Evolutionary conservation across 2,329 filamentous ascomycete species (phyloP).

Genomic region (Aspergillus sp.): DNA sequence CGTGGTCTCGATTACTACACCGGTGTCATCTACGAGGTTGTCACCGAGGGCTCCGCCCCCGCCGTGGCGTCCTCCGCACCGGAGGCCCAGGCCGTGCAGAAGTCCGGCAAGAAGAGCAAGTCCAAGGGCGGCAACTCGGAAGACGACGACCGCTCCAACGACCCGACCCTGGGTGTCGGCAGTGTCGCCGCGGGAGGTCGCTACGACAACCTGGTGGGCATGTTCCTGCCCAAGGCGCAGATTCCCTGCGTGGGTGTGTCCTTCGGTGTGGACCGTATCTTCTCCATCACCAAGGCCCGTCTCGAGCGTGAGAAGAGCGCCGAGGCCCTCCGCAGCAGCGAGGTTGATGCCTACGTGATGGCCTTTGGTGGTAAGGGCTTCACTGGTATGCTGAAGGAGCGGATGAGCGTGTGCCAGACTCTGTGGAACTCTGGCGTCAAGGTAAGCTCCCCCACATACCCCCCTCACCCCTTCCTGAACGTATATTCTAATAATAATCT

Average conservation of each 20-base stretch:
- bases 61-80: slow-evolving; percentile 44
- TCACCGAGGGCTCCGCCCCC: slow-evolving; percentile 76
- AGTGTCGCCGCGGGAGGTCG: slow-evolving; percentile 87
- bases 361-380: slow-evolving; percentile 87
- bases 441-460: slow-evolving; percentile 43
- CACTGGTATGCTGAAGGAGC: slow-evolving; percentile 76
- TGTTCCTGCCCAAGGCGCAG: slow-evolving; percentile 83
- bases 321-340: slow-evolving; percentile 63
- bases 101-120: slow-evolving; percentile 48
- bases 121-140: slow-evolving; percentile 53
- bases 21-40: slow-evolving; percentile 84
- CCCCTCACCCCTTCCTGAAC: background rate
- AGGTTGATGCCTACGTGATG: slow-evolving; percentile 93
- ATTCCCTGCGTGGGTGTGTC: slow-evolving; percentile 92
- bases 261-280: slow-evolving; percentile 94
- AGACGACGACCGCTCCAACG: slow-evolving; percentile 71
- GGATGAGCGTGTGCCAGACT: slow-evolving; percentile 74
- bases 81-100: slow-evolving; percentile 37
- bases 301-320: slow-evolving; percentile 63
- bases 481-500: slow-evolving; percentile 23
- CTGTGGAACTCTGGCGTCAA: slow-evolving; percentile 90
- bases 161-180: slow-evolving; percentile 80
- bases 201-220: slow-evolving; percentile 90
- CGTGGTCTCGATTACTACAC: slow-evolving; percentile 86
- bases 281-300: slow-evolving; percentile 82